Percentiles rank a stretch among this genome's conserved stretches.
phyloP scores from a whole-genome alignment of 176 grass and related monocot genomes.

The Zoysia japonica region DNA sequence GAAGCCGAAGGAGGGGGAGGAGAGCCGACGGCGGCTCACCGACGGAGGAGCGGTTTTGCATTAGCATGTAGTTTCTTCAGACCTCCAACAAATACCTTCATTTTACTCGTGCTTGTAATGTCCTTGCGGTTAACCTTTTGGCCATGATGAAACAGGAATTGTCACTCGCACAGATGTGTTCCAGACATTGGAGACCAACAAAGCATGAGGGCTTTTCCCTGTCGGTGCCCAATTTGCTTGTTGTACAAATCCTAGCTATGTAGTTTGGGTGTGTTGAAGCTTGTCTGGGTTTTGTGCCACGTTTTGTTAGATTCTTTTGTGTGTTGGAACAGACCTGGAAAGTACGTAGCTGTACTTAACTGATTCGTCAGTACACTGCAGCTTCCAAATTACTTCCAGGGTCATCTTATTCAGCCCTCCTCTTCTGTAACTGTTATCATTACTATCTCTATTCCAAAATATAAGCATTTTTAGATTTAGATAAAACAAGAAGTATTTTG shows the following conservation, averaged over 20 bases:
- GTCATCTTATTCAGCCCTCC: no score
- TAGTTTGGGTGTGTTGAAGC: background rate
- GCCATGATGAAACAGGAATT: slow-evolving; percentile 42
- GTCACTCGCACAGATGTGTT: slow-evolving; percentile 59
- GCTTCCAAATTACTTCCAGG: background rate
- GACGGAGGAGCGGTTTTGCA: no score
- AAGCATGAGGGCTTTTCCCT: slow-evolving; percentile 2
- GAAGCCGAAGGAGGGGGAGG: no score
- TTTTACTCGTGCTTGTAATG: background rate
- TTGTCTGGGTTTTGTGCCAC: background rate
- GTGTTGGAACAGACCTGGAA: background rate
- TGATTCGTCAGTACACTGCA: no score
- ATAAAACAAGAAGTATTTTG: no score
- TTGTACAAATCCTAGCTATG: slow-evolving; percentile 29
- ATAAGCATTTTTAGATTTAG: no score
- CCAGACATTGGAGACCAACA: slow-evolving; percentile 43
- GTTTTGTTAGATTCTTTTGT: background rate
- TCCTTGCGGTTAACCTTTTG: background rate
- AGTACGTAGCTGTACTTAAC: background rate
- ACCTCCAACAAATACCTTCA: background rate
- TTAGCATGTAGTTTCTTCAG: no score
- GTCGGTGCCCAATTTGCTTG: background rate
- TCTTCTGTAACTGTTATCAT: no score
- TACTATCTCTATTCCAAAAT: no score
- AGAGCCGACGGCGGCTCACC: no score